Base-by-base conservation (phyloP, 1,284 basidiomycete genomes). In the Malassezia arunalokei region DNA sequence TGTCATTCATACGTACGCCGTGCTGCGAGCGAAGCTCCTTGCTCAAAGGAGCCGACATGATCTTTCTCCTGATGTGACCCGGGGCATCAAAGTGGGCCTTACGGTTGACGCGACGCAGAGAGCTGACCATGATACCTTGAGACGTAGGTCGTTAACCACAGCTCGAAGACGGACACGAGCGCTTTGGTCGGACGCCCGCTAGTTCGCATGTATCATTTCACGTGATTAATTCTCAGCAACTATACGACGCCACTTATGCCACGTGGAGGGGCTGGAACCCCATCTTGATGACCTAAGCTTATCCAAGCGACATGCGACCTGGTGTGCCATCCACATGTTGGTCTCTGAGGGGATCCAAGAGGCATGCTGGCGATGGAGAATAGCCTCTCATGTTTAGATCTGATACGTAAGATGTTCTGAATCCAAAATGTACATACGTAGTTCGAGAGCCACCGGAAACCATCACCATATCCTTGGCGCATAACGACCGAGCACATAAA, bases 401-500 rank as follows among this genome's bases (percentile, higher is more conserved):
- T 24, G 20, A 24, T 24, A 24, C 20, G 20, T 24, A 24, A 24
- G 20, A 24, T 24, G 20, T 2, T 24, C 20, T 24, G 20, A 24
- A 24, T 24, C 20, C 20, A 4, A 24, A 24, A 24, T 24, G 14
- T 40, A 75, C 81, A 68, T 73, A 86, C 82, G 78, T 96, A 96
- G 87, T 95, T 91, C 62, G 88, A 92, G 64, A 98, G 74, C 92
- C 92, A 98, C 65, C 91, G 83, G 87, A 98, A 96, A 81, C 87
- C 92, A 78, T 98, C 94, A 58, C 91, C 92, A 76, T 98, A 98
- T 56, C 92, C 92, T 76, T 96, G 91, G 75, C 92, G 82, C 81
- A 94, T 90, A 54, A 99, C 92, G 56, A 99, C 92, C 14, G 94
- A 98, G 79, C 91, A 96, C 94, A 99, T 99, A 83, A 96, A 99